Conservation (phyloP, 1,284 basidiomycete genomes). For the Trametes pubescens region DNA sequence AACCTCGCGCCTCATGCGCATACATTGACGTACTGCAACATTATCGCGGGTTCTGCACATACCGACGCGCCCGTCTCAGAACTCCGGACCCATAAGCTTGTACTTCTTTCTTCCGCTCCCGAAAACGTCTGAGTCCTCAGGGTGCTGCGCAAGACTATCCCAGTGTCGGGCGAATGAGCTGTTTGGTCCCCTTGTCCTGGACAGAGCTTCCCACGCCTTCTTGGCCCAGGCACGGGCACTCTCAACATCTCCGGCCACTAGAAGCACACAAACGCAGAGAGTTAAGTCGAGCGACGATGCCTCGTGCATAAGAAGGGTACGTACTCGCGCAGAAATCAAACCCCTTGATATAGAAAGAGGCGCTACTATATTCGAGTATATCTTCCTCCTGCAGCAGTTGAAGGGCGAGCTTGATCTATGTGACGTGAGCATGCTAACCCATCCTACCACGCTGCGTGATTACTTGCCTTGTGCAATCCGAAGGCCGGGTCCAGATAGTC, state of each 20-base stretch:
- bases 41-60: too few relatives aligned
- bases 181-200: slow-evolving; percentile 19
- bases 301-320: not conserved
- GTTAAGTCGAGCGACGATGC: not conserved
- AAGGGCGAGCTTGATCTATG: slow-evolving; percentile 23
- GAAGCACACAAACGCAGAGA: not conserved
- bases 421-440: not conserved
- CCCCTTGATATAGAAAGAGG: slow-evolving; percentile 28
- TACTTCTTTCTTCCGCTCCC: not conserved
- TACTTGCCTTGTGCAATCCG: slow-evolving; percentile 25
- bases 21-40: too few relatives aligned
- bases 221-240: slow-evolving; percentile 29
- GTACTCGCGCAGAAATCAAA: slow-evolving; percentile 28
- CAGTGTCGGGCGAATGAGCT: slow-evolving; percentile 25
- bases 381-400: slow-evolving; percentile 28
- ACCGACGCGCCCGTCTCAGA: not conserved
- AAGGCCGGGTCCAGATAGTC: slow-evolving; percentile 23
- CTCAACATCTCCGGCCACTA: slow-evolving; percentile 30
- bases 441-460: not conserved
- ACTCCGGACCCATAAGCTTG: not conserved
- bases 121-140: slow-evolving; percentile 1
- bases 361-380: slow-evolving; percentile 21
- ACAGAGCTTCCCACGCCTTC: slow-evolving; percentile 25
- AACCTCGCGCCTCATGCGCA: too few relatives aligned
- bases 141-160: slow-evolving; percentile 30